Base-by-base conservation (phyloP, 192 early-diverging fungal genomes). In the Paraglomus occultum region DNA sequence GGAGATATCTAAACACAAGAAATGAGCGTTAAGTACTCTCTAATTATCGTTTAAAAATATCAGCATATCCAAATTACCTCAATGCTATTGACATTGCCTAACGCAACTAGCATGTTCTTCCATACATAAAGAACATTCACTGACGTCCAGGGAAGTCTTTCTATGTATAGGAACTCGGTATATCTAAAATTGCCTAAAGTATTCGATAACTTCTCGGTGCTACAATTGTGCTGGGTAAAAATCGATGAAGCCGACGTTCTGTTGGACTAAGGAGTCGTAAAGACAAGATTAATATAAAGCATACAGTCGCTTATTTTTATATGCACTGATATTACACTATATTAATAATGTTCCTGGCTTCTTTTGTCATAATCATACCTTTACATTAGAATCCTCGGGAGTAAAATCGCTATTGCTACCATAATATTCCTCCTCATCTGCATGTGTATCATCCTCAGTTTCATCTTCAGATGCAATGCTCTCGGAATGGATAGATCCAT, bases 101-200 rank as follows among this genome's bases (percentile, higher is more conserved):
- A 57, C 6, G 87, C 74, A 73, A 89, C 90, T 12, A 95, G 64
- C 64, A 93, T 78, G 60, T 92, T 92, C 55, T 93, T 93, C 92
- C 92, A 95, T 7, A 85, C 53, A 6, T 70, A 73, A 5, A 88
- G 71, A 5, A 82, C 77, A 17, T 51, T 54, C 40, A 75, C 74
- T 0, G 66, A 68, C 59, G 76, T 74, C 74, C 84, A 84, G 10
- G 63, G 47, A n/a, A 81, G 69, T 46, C 71, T 65, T 2, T 71
- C 70, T 15, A 91, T 46, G 51, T 88, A 80, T 5, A 77, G 49
- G 73, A 92, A 92, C 20, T 92, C 88, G 9, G 77, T 47, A 43
- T 74, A 71, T 15, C 74, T 74, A 67, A 84, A 85, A 9, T 74
- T 76, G 8, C 76, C 84, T 20, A 84, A 71, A 48, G 73, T 63